Conservation (phyloP, 768 basidiomycete genomes). For the Serendipita vermifera region DNA sequence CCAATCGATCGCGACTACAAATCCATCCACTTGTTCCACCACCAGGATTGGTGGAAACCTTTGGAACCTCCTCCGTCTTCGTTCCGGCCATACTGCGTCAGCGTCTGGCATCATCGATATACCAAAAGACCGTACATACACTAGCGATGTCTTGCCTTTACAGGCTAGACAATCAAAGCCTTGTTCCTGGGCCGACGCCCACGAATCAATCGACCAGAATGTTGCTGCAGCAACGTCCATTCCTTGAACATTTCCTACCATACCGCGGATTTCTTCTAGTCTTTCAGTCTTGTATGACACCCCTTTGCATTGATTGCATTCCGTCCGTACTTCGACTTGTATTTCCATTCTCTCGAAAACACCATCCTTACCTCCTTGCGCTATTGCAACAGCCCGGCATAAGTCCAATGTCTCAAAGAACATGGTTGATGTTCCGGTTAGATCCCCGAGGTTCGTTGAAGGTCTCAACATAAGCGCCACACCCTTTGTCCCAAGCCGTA, state of each 20-base stretch:
- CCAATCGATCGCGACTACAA: not conserved
- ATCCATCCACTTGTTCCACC: not conserved
- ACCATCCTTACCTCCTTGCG: too few relatives aligned
- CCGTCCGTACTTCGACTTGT: constrained; percentile 4
- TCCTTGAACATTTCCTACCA: not conserved
- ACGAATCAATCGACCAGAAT: not conserved
- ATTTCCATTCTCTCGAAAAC: not conserved
- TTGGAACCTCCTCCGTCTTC: not conserved
- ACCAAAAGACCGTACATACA: too few relatives aligned
- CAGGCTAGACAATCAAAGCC: not conserved
- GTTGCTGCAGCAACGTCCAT: not conserved
- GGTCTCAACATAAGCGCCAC: too few relatives aligned
- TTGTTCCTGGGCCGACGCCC: not conserved
- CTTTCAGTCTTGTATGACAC: not conserved
- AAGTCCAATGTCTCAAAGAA: too few relatives aligned
- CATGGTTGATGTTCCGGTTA: too few relatives aligned
- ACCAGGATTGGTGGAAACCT: not conserved
- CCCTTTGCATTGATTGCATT: constrained; percentile 4
- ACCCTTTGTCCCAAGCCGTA: too few relatives aligned
- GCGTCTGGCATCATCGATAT: not conserved
- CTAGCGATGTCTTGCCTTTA: not conserved
- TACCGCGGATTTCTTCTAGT: not conserved
- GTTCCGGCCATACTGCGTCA: not conserved
- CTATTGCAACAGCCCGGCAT: too few relatives aligned
- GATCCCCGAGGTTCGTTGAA: too few relatives aligned